Evolutionary conservation across 768 basidiomycete genomes (phyloP), one percentile per base, ranked within the genome.

Genomic region (Zangia roseola): DNA sequence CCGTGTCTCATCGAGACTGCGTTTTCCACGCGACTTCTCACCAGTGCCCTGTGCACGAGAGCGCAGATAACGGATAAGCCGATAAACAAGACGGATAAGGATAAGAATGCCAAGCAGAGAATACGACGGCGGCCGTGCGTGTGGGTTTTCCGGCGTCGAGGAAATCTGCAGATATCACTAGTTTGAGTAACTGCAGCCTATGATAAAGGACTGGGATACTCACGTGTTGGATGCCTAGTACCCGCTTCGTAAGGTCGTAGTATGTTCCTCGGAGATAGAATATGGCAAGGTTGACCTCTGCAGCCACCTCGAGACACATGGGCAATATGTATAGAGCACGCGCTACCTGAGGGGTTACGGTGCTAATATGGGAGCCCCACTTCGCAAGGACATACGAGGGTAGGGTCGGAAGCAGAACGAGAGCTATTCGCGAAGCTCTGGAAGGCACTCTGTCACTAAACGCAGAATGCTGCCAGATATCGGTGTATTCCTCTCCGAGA

Each of bases 401-500:
- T 10, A 91, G 55, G 1, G 82, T 76, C 6, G 84, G 81, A 20
- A 88, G 70, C n/a, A 90, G 68, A 49, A 91, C 73, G 10, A 90
- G 73, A 3, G 75, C 73, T 14, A 74, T 63, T 19, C 86, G 79
- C 9, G 71, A 60, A 42, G 60, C 60, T 19, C 56, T 65, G 13
- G 82, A 72, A 3, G 82, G 85, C 19, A 75, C 56, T 26, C 64
- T 48, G 17, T 62, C 56, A 1, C 66, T 70, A 24, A 64, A 68
- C 3, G 71, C 61, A 10, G 84, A 81, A 48, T 83, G 80, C 55
- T 84, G 81, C 87, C 90, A 89, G 28, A 88, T 83, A 58, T 87
- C 86, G 1, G 89, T 91, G 58, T 94, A 94, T 62, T 94, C 91
- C 65, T 94, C 91, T n/a, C 91, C 91, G 1, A 93, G 74, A 5